Conservation (phyloP, 129 eudicot species). For the carrot (Daucus carota) region DNA sequence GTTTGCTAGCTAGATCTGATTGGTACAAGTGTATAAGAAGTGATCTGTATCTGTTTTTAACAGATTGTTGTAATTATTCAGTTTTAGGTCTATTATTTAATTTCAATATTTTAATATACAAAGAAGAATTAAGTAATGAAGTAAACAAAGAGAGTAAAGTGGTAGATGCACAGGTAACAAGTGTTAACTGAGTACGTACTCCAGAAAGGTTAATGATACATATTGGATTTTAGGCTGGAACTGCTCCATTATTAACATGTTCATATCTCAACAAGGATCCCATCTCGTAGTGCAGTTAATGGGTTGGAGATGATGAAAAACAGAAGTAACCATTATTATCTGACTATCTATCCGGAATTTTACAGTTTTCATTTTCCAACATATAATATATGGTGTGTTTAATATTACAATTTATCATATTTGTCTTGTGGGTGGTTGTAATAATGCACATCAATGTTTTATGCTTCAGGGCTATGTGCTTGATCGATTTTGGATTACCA, state of each 20-base stretch:
- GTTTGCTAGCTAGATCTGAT: background rate
- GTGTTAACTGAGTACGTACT: background rate
- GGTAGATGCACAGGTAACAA: background rate
- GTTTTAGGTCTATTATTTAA: background rate
- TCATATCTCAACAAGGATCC: background rate
- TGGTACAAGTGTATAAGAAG: background rate
- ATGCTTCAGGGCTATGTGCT: slow-evolving; percentile 75
- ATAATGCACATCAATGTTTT: background rate
- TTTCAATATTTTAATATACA: background rate
- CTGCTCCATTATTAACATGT: background rate
- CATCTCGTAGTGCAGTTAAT: background rate
- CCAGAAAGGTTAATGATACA: too few species aligned
- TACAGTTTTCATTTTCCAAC: background rate
- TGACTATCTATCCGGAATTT: background rate
- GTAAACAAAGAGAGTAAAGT: background rate
- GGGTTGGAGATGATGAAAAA: background rate
- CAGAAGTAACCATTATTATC: background rate
- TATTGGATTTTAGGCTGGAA: background rate
- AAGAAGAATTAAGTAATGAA: background rate
- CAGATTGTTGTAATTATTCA: background rate
- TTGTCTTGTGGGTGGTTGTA: background rate
- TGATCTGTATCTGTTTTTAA: background rate
- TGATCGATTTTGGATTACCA: slow-evolving; percentile 79
- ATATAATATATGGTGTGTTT: background rate
- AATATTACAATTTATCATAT: background rate